Conservation (phyloP, 2,329 filamentous ascomycete species). For the Metarhizium album region DNA sequence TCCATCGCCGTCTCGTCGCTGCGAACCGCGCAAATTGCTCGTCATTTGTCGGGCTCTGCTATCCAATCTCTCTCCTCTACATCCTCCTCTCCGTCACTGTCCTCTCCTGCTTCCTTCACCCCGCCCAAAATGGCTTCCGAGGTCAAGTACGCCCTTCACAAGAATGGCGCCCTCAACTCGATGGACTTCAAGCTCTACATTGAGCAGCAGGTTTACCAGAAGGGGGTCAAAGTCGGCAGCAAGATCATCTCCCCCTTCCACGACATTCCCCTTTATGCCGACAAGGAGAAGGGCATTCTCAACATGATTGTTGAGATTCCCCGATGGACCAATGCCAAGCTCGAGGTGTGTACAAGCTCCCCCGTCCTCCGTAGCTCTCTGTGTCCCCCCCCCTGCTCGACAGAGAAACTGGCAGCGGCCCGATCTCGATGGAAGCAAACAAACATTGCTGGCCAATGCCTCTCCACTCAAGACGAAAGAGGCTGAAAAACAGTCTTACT, state of each 20-base stretch:
- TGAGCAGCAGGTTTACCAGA: constrained; percentile 60
- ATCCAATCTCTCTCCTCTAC: constrained; percentile 9
- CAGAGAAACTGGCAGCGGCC: background rate
- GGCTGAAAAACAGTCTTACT: constrained; percentile 12
- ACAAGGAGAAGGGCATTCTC: constrained; percentile 85
- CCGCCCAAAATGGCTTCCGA: constrained; percentile 41
- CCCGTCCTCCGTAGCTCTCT: background rate
- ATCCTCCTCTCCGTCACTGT: constrained; percentile 1
- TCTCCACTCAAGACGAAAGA: background rate
- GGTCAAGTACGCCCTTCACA: constrained; percentile 60
- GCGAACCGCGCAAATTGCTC: constrained; percentile 43
- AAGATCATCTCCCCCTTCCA: constrained; percentile 90
- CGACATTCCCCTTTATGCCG: constrained; percentile 96
- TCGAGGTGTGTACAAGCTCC: constrained; percentile 59
- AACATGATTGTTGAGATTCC: constrained; percentile 99
- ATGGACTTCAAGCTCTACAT: constrained; percentile 96
- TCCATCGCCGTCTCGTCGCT: constrained; percentile 39
- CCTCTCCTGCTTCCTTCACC: constrained; percentile 13
- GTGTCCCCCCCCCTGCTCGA: background rate
- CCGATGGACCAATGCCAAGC: constrained; percentile 99
- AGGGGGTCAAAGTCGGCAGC: constrained; percentile 37
- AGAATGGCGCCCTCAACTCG: constrained; percentile 82
- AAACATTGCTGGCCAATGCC: background rate
- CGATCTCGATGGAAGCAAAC: background rate
- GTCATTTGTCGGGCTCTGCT: constrained; percentile 33